Conservation (phyloP, 2,329 filamentous ascomycete species). For the Colletotrichum viniferum region DNA sequence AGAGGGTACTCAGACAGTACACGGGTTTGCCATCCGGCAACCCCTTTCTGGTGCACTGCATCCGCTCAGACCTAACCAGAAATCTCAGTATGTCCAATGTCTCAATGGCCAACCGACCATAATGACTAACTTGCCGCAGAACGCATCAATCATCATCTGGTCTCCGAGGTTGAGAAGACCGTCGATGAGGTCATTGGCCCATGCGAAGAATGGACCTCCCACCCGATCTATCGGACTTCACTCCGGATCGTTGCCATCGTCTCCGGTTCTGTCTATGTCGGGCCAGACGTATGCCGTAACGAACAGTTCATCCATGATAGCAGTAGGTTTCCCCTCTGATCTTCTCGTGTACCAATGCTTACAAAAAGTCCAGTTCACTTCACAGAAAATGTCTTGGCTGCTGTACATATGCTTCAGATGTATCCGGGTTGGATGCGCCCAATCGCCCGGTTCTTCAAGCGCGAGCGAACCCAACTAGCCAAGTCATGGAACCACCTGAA, state of each 20-base stretch:
- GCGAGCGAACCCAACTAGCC: not conserved
- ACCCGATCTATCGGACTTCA: conserved; percentile 38
- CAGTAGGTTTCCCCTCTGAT: conserved; percentile 43
- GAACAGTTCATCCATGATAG: conserved; percentile 45
- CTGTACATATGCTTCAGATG: conserved; percentile 1
- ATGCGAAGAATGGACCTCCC: conserved; percentile 38
- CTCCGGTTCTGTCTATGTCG: conserved; percentile 48
- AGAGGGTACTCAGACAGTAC: conserved; percentile 3
- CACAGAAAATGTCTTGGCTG: not conserved
- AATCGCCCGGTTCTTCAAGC: not conserved
- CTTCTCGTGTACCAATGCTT: conserved; percentile 23
- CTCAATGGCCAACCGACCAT: not conserved
- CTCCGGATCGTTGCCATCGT: conserved; percentile 47
- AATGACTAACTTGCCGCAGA: not conserved
- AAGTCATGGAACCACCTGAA: not conserved
- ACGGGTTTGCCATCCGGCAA: conserved; percentile 5
- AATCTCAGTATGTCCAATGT: not conserved
- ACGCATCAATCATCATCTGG: not conserved
- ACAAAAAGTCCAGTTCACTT: conserved; percentile 20
- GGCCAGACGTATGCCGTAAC: conserved; percentile 43
- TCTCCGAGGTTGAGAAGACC: conserved; percentile 19
- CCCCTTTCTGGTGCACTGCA: conserved; percentile 1
- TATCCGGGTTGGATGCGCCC: not conserved
- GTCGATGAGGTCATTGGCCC: conserved; percentile 33
- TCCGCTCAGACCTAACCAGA: not conserved